phyloP scores from a whole-genome alignment of 2,329 filamentous ascomycete species.

The Botrytis galanthina region DNA sequence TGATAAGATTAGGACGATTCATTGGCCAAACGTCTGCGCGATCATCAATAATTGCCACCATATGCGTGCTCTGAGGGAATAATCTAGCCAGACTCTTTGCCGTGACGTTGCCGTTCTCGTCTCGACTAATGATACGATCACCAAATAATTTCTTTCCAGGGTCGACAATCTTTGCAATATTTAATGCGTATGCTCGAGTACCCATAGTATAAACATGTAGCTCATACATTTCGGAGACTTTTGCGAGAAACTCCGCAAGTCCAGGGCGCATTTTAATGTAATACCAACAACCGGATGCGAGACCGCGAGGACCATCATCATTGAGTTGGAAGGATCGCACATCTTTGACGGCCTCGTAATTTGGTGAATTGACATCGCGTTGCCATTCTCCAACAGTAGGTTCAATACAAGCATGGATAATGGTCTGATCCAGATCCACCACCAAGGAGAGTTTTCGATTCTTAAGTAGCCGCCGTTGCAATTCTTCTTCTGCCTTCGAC shows the following conservation, averaged over 20 bases:
- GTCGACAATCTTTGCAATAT: conserved; percentile 90
- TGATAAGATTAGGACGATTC: conserved; percentile 90
- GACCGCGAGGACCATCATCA: conserved; percentile 75
- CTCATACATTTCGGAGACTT: conserved; percentile 80
- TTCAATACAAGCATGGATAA: conserved; percentile 97
- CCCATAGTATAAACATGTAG: conserved; percentile 99
- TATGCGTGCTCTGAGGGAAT: conserved; percentile 95
- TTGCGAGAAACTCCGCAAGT: conserved; percentile 73
- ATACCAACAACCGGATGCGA: conserved; percentile 78
- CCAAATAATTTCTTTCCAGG: conserved; percentile 86
- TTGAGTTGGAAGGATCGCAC: conserved; percentile 84
- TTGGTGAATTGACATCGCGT: conserved; percentile 81
- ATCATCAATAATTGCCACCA: conserved; percentile 99
- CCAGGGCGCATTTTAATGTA: conserved; percentile 97
- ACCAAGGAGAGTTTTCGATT: conserved; percentile 87
- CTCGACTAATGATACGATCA: conserved; percentile 90
- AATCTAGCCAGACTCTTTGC: conserved; percentile 86
- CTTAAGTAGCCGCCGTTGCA: conserved; percentile 77
- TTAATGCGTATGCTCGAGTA: conserved; percentile 89
- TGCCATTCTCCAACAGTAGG: conserved; percentile 97
- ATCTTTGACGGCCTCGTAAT: conserved; percentile 85
- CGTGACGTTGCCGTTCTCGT: conserved; percentile 92
- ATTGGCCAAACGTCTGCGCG: conserved; percentile 91
- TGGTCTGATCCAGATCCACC: conserved; percentile 96
- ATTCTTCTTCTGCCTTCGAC: conserved; percentile 76